Percentiles rank a stretch among this genome's conserved stretches.
phyloP scores from a whole-genome alignment of 1,139 yeast species.

The Candida neerlandica region DNA sequence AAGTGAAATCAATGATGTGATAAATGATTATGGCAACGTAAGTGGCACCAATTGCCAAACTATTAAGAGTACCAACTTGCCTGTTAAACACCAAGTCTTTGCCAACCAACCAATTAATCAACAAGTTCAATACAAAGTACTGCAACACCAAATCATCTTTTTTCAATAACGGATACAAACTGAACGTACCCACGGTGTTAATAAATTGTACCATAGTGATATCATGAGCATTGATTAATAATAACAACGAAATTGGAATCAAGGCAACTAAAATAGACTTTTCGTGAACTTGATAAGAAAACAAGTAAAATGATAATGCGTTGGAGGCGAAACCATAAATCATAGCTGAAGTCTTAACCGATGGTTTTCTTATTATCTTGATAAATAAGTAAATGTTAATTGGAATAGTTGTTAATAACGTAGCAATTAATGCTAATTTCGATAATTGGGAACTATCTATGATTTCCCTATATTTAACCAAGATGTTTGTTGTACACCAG shows the following conservation, averaged over 20 bases:
- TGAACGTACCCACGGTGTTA: constrained; percentile 79
- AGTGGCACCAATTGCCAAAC: constrained; percentile 54
- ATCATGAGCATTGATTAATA: constrained; percentile 51
- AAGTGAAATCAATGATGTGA: constrained; percentile 55
- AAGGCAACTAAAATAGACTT: constrained; percentile 84
- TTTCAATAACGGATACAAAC: constrained; percentile 83
- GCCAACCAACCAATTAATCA: constrained; percentile 87
- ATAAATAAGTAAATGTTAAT: constrained; percentile 56
- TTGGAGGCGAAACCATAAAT: constrained; percentile 79
- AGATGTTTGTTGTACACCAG: constrained; percentile 88
- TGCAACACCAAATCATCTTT: constrained; percentile 77
- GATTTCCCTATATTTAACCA: constrained; percentile 65
- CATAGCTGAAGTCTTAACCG: constrained; percentile 22
- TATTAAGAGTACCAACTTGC: constrained; percentile 33
- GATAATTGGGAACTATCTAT: constrained; percentile 66
- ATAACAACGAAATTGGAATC: constrained; percentile 75
- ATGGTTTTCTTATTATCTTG: constrained; percentile 36
- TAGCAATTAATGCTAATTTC: constrained; percentile 59
- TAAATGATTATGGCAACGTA: constrained; percentile 56
- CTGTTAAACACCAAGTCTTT: constrained; percentile 9
- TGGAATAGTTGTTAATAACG: constrained; percentile 70
- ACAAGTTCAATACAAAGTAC: constrained; percentile 57
- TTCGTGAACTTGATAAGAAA: constrained; percentile 97
- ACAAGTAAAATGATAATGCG: constrained; percentile 85
- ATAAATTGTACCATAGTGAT: constrained; percentile 84